A percentile compares a stretch with the other conserved stretches of the same genome.
These are phyloP conservation scores for Phytophthora aleatoria DNA, from an alignment of 352 stramenopile genomes.

Conservation along the genomic window DNA sequence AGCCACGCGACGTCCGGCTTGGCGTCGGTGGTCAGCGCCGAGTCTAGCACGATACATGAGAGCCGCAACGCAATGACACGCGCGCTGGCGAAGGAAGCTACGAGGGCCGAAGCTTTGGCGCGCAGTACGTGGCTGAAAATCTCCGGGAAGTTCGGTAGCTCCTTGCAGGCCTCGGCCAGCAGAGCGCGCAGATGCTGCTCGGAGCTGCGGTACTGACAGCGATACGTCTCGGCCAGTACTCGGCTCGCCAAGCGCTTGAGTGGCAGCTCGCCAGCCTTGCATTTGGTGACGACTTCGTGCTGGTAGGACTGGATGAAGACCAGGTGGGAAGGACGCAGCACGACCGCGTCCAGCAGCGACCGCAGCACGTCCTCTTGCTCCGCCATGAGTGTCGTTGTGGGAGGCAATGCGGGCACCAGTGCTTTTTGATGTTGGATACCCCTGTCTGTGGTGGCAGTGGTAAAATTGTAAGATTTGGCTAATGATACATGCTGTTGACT, in stretches of 20 bases:
- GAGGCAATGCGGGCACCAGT: conserved; percentile 21
- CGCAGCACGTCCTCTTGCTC: conserved; percentile 67
- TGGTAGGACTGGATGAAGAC: conserved; percentile 68
- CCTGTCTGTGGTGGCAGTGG: not conserved
- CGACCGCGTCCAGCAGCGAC: conserved; percentile 59
- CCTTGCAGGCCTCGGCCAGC: conserved; percentile 35
- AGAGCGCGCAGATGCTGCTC: conserved; percentile 62
- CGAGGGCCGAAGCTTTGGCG: conserved; percentile 39
- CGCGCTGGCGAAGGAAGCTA: conserved; percentile 59
- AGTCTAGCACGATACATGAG: conserved; percentile 58
- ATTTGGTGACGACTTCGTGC: conserved; percentile 71
- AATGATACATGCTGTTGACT: not conserved
- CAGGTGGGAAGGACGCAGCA: conserved; percentile 52
- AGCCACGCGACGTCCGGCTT: conserved; percentile 42
- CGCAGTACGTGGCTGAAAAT: conserved; percentile 57
- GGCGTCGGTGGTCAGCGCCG: conserved; percentile 20
- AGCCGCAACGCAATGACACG: conserved; percentile 64
- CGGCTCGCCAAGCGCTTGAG: conserved; percentile 73
- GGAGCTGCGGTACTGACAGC: conserved; percentile 58
- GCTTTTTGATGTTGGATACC: conserved; percentile 14
- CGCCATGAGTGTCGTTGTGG: conserved; percentile 19
- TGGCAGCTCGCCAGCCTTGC: conserved; percentile 56
- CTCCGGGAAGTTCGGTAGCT: conserved; percentile 51
- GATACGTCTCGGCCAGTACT: conserved; percentile 57
- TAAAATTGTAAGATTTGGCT: not conserved